A percentile compares a stretch with the other conserved stretches of the same genome.
Evolutionary conservation across 2,329 filamentous ascomycete genomes (phyloP).

Genomic region (Cordyceps sp.): DNA sequence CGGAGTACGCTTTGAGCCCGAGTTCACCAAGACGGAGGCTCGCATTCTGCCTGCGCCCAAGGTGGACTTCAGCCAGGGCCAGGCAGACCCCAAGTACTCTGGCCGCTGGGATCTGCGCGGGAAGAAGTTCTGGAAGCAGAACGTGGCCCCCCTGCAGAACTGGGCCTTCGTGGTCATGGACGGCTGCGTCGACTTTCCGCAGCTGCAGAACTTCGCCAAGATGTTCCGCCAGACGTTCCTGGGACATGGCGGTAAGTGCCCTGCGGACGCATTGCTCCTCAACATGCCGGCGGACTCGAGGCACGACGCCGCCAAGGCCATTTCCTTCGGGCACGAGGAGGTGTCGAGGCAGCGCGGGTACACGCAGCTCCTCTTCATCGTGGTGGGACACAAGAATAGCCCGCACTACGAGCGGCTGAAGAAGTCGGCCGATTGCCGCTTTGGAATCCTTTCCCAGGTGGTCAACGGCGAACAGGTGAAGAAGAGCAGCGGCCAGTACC

Average conservation of each 20-base stretch:
- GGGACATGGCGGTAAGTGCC: conserved; percentile 31
- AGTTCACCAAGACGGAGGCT: conserved; percentile 52
- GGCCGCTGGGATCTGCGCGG: conserved; percentile 82
- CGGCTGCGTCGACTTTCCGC: conserved; percentile 27
- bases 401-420: conserved; percentile 73
- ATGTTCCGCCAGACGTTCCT: conserved; percentile 28
- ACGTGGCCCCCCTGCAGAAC: conserved; percentile 41
- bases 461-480: conserved; percentile 54
- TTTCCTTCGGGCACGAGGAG: conserved; percentile 24
- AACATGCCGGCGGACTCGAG: conserved; percentile 13
- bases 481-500: conserved; percentile 64
- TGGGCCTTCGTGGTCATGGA: conserved; percentile 64
- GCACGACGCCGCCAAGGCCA: conserved; percentile 31
- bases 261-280: conserved; percentile 16
- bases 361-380: conserved; percentile 66
- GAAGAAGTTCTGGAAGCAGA: conserved; percentile 54
- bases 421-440: conserved; percentile 74
- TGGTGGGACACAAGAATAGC: conserved; percentile 55
- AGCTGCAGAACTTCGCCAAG: conserved; percentile 15
- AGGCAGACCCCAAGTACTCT: conserved; percentile 41
- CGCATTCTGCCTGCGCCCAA: conserved; percentile 54
- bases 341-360: conserved; percentile 35
- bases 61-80: conserved; percentile 47
- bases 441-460: conserved; percentile 70
- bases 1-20: conserved; percentile 49